Evolutionary conservation across 306 rosid species (phyloP), one percentile per base, ranked within the genome.

Genomic region (Lupinus albus): DNA sequence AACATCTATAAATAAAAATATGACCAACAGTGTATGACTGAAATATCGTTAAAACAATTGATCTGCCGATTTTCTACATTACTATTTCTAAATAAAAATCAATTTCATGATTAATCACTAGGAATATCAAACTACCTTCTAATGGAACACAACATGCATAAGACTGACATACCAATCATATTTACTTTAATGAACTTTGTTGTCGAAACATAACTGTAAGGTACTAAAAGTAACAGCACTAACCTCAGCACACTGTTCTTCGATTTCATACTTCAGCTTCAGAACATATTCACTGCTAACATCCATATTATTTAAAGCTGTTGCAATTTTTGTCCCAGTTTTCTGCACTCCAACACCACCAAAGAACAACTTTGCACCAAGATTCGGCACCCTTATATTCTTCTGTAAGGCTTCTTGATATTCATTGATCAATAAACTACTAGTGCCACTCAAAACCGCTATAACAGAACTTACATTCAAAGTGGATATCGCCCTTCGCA

Each of bases 201-300:
- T 10, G 20, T 39, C 33, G n/a, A 39, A 61, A 70, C 12, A 51
- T 47, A 61, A 50, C n/a, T 41, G 59, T 14, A 48, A 62, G 42
- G 68, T 12, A 64, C 30, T 21, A 21, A 60, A 77, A 8, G 64
- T 54, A 21, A 84, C 33, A 46, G 47, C 63, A 78, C 80, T 79
- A 75, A 93, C 97, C 97, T 88, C 96, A 14, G 88, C 80, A 78
- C 96, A 90, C 59, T 86, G 96, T 82, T 93, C 98, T 78, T 93
- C 98, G 46, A 93, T 88, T 76, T 84, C 95, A 15, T 93, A 91
- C 70, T 86, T 90, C 30, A 93, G 89, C 82, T 93, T 93, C 70
- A 89, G 79, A 63, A 90, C 94, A 73, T 89, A 93, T 70, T 89
- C 98, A 35, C 97, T 56, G 47, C 98, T 93, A 50, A 93, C 84